Conservation (phyloP, 2,329 filamentous ascomycete species). For the Fusarium multiceps region DNA sequence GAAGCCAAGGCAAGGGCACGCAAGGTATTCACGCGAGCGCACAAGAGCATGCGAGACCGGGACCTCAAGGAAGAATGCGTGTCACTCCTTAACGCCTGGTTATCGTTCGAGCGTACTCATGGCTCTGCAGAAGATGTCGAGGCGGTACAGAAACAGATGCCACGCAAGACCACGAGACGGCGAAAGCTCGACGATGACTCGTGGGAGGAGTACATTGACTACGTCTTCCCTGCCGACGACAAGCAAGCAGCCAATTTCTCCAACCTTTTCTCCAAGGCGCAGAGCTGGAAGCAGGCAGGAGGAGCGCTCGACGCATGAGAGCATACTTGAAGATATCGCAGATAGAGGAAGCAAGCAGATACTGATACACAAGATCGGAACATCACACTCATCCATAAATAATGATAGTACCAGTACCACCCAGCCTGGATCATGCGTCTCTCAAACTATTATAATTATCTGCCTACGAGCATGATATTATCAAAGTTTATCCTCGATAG, state of each 20-base stretch:
- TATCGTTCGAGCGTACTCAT: constrained; percentile 89
- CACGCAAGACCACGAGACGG: constrained; percentile 89
- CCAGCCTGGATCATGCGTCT: neutral
- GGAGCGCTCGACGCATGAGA: constrained; percentile 48
- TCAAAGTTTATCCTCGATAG: neutral
- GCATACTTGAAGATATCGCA: neutral
- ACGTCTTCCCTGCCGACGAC: constrained; percentile 96
- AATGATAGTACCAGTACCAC: constrained; percentile 14
- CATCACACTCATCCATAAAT: neutral
- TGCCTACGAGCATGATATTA: neutral
- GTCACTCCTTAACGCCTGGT: constrained; percentile 89
- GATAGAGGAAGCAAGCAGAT: neutral
- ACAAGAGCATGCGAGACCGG: constrained; percentile 87
- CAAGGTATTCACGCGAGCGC: constrained; percentile 84
- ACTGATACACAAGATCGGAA: neutral
- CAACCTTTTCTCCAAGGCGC: constrained; percentile 84
- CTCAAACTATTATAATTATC: neutral
- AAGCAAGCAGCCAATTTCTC: constrained; percentile 85
- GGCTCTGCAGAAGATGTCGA: constrained; percentile 80
- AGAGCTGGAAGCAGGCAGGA: constrained; percentile 81
- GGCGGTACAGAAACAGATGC: constrained; percentile 92
- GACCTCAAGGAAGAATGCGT: constrained; percentile 96
- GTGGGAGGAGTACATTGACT: constrained; percentile 96
- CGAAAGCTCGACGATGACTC: constrained; percentile 91
- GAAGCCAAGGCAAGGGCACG: constrained; percentile 86